A percentile compares a stretch with the other conserved stretches of the same genome.
phyloP scores from a whole-genome alignment of 768 basidiomycete genomes.

The Tylopilus felleus region DNA sequence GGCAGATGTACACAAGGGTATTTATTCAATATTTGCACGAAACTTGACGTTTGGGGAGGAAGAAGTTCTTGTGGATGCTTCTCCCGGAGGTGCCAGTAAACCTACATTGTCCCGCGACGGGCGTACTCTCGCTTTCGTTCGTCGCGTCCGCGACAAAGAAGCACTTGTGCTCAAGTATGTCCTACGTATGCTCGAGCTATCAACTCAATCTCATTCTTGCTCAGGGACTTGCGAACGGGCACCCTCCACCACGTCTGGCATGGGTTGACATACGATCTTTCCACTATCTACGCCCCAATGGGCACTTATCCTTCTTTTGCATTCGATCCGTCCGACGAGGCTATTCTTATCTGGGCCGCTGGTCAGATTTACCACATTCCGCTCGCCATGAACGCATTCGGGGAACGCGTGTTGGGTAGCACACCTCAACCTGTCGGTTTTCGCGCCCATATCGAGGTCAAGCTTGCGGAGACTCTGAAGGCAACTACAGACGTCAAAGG shows the following conservation, averaged over 20 bases:
- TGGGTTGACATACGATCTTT: conserved; percentile 67
- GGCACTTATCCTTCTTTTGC: conserved; percentile 77
- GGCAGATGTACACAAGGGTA: conserved; percentile 64
- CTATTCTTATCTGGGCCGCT: conserved; percentile 68
- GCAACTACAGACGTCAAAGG: conserved; percentile 49
- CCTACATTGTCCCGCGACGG: conserved; percentile 69
- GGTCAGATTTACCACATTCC: conserved; percentile 68
- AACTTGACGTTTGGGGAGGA: conserved; percentile 62
- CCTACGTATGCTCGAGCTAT: background rate
- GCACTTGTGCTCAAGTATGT: conserved; percentile 67
- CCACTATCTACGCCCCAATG: conserved; percentile 65
- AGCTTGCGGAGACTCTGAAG: conserved; percentile 56
- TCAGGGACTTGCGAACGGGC: conserved; percentile 64
- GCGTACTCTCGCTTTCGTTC: conserved; percentile 69
- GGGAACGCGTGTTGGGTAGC: conserved; percentile 46
- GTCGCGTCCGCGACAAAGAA: conserved; percentile 69
- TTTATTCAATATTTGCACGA: conserved; percentile 66
- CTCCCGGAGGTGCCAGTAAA: conserved; percentile 69
- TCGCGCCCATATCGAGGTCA: conserved; percentile 60
- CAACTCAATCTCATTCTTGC: conserved; percentile 1
- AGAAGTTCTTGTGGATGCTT: conserved; percentile 49
- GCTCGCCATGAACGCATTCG: conserved; percentile 33
- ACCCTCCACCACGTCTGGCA: conserved; percentile 64
- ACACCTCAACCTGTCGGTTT: conserved; percentile 52
- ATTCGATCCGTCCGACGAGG: conserved; percentile 37